Conservation (phyloP, 148 eudicot species). For the Fagopyrum esculentum region DNA sequence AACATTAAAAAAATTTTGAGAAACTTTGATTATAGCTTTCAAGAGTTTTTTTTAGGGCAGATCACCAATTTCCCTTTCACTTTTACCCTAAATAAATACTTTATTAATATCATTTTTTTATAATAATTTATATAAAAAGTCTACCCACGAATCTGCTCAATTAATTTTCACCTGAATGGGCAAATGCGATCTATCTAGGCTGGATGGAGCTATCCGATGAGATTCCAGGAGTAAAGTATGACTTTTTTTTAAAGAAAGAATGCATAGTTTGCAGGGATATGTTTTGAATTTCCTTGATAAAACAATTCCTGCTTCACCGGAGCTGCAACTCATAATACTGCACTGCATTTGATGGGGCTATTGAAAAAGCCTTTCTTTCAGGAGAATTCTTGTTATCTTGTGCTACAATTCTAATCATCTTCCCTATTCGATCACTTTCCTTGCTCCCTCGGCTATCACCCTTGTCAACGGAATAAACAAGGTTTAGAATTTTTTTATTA, state of each 20-base stretch:
- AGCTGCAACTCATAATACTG: background rate
- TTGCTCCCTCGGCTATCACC: slow-evolving; percentile 3
- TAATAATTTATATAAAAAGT: too few species aligned
- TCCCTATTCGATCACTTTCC: background rate
- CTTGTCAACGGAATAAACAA: background rate
- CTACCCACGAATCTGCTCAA: too few species aligned
- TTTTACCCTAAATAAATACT: too few species aligned
- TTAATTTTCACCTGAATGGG: background rate
- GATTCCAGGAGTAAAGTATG: background rate
- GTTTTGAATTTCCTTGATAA: background rate
- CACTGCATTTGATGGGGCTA: background rate
- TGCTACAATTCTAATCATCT: background rate
- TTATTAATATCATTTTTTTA: too few species aligned
- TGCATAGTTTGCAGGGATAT: background rate
- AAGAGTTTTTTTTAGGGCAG: too few species aligned
- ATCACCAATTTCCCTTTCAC: too few species aligned
- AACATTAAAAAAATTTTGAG: background rate
- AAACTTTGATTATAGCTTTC: too few species aligned
- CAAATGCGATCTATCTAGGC: background rate
- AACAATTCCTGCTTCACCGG: background rate
- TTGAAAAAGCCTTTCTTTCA: background rate
- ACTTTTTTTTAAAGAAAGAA: background rate
- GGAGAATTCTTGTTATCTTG: background rate
- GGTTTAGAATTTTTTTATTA: background rate
- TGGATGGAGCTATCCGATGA: background rate